These are phyloP conservation scores for Aspergillus caelatus DNA, from an alignment of 2,329 filamentous ascomycete species.

Conservation along the genomic window DNA sequence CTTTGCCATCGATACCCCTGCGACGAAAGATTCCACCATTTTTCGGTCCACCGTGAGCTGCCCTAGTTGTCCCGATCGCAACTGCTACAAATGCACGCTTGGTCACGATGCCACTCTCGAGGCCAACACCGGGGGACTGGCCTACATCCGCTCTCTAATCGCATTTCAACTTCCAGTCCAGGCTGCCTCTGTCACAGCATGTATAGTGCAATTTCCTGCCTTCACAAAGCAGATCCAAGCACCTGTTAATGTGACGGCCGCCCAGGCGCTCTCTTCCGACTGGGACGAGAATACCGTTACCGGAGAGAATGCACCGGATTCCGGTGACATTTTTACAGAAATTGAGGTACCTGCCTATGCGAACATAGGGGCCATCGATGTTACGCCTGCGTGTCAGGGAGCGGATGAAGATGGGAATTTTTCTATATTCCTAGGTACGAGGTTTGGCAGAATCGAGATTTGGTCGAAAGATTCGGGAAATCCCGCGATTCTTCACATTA, in stretches of 20 bases:
- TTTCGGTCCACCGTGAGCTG: slow-evolving; percentile 15
- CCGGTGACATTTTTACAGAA: neutral
- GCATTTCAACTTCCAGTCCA: slow-evolving; percentile 13
- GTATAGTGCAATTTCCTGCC: slow-evolving; percentile 20
- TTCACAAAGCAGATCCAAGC: slow-evolving; percentile 7
- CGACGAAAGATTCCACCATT: slow-evolving; percentile 21
- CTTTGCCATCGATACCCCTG: neutral
- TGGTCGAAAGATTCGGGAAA: slow-evolving; percentile 18
- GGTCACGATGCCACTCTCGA: slow-evolving; percentile 10
- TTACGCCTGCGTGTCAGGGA: slow-evolving; percentile 12
- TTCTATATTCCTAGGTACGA: slow-evolving; percentile 14
- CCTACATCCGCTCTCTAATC: slow-evolving; percentile 14
- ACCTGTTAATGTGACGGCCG: slow-evolving; percentile 15
- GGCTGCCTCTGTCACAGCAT: slow-evolving; percentile 5
- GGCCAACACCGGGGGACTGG: slow-evolving; percentile 14
- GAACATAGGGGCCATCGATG: slow-evolving; percentile 11
- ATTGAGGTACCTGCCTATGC: slow-evolving; percentile 7
- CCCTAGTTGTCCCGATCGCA: slow-evolving; percentile 11
- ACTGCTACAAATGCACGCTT: slow-evolving; percentile 18
- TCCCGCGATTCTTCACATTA: slow-evolving; percentile 17
- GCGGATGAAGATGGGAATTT: slow-evolving; percentile 13
- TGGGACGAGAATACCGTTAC: slow-evolving; percentile 18
- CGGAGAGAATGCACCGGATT: slow-evolving; percentile 13
- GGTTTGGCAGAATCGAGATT: slow-evolving; percentile 15
- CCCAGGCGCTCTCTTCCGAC: slow-evolving; percentile 10